A percentile compares a stretch with the other conserved stretches of the same genome.
Conservation (phyloP, 1,284 basidiomycete genomes). For the Ceratobasidium sp. region DNA sequence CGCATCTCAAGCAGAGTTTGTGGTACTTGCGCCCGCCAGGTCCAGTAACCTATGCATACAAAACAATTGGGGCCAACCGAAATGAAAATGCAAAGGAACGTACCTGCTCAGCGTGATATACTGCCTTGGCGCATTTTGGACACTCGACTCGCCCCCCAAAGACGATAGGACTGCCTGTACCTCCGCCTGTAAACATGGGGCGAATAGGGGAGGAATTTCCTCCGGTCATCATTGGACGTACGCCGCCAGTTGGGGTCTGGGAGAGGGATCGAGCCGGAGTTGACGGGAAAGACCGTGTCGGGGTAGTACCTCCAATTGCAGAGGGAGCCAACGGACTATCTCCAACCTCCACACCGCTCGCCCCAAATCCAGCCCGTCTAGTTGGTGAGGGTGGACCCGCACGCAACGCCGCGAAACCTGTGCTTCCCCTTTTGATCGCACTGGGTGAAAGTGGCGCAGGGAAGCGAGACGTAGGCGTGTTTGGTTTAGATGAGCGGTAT, state of each 20-base stretch:
- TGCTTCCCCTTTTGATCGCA: slow-evolving; percentile 32
- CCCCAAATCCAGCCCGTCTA: slow-evolving; percentile 18
- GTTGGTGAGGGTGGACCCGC: slow-evolving; percentile 38
- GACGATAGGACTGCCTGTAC: slow-evolving; percentile 31
- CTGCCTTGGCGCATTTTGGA: slow-evolving; percentile 48
- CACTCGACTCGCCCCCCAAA: slow-evolving; percentile 47
- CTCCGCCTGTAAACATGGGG: slow-evolving; percentile 38
- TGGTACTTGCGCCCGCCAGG: slow-evolving; percentile 76
- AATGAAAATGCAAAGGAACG: background rate
- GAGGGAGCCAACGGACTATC: slow-evolving; percentile 1
- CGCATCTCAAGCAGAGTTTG: slow-evolving; percentile 77
- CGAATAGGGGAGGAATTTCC: slow-evolving; percentile 38
- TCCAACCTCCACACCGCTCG: slow-evolving; percentile 7
- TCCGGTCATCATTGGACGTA: slow-evolving; percentile 44
- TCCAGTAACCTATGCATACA: slow-evolving; percentile 65
- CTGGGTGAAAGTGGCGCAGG: slow-evolving; percentile 40
- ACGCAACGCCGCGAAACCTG: slow-evolving; percentile 34
- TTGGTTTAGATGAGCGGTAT: slow-evolving; percentile 13
- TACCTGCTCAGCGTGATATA: slow-evolving; percentile 50
- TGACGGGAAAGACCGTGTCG: slow-evolving; percentile 4
- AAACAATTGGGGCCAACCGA: background rate
- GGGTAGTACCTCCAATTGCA: slow-evolving; percentile 11
- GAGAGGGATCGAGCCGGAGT: slow-evolving; percentile 24
- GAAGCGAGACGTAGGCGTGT: slow-evolving; percentile 26
- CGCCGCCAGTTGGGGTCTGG: slow-evolving; percentile 39